These are phyloP conservation scores for Scleroderma bovista DNA, from an alignment of 768 basidiomycete genomes.

Conservation along the genomic window DNA sequence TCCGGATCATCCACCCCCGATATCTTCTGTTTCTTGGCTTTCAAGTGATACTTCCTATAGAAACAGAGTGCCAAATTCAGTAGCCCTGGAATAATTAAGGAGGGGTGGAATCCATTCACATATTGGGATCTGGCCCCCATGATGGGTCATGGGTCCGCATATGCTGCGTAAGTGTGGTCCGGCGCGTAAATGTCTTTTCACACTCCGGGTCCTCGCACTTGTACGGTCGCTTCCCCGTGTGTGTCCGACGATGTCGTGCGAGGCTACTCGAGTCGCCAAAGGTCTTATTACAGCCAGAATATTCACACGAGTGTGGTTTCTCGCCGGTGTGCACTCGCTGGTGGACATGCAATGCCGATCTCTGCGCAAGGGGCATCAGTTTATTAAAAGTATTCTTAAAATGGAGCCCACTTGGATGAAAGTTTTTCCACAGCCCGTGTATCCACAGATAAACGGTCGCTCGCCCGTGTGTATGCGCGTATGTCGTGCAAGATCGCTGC, in stretches of 20 bases:
- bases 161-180: slow-evolving; percentile 80
- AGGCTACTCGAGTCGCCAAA: slow-evolving; percentile 91
- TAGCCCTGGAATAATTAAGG: background rate
- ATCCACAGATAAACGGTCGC: slow-evolving; percentile 72
- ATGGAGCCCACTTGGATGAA: slow-evolving; percentile 72
- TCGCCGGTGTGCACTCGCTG: slow-evolving; percentile 88
- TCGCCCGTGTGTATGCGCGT: slow-evolving; percentile 90
- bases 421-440: slow-evolving; percentile 76
- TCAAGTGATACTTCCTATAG: slow-evolving; percentile 73
- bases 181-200: slow-evolving; percentile 83
- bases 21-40: slow-evolving; percentile 59
- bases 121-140: slow-evolving; percentile 80
- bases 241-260: slow-evolving; percentile 86
- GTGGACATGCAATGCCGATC: slow-evolving; percentile 87
- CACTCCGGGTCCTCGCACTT: slow-evolving; percentile 79
- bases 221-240: slow-evolving; percentile 82
- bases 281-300: slow-evolving; percentile 79
- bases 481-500: slow-evolving; percentile 80
- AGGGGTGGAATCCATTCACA: slow-evolving; percentile 45
- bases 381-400: background rate
- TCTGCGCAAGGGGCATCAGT: slow-evolving; percentile 39
- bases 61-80: background rate
- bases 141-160: slow-evolving; percentile 84
- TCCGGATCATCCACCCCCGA: slow-evolving; percentile 49
- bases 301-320: slow-evolving; percentile 88